A percentile compares a stretch with the other conserved stretches of the same genome.
Conservation (phyloP, 345 rosid species). For the Eucalyptus microcorys region DNA sequence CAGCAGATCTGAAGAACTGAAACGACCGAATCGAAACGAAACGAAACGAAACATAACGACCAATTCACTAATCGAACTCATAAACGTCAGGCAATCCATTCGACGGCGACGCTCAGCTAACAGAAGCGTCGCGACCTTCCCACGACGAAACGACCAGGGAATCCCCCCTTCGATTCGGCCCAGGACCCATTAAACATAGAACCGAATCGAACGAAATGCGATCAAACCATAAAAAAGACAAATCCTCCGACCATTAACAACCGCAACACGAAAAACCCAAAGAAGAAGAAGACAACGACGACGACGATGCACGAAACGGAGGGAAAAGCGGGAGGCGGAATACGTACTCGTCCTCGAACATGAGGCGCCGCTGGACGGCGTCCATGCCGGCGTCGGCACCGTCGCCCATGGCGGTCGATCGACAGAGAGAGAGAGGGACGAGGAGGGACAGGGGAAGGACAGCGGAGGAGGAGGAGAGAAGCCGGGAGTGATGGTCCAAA, state of each 20-base stretch:
- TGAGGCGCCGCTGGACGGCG: constrained; percentile 97
- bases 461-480: neutral
- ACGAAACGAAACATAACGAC: neutral
- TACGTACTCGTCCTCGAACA: constrained; percentile 84
- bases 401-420: neutral
- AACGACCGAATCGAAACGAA: neutral
- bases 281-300: neutral
- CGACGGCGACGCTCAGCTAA: neutral
- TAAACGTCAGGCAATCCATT: neutral
- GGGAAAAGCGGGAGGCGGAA: neutral
- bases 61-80: neutral
- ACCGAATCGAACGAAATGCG: neutral
- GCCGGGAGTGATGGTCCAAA: neutral
- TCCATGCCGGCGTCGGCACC: constrained; percentile 71
- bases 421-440: neutral
- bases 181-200: neutral
- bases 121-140: neutral
- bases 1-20: neutral
- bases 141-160: neutral
- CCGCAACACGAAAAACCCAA: neutral
- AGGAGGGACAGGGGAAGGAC: neutral
- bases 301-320: neutral
- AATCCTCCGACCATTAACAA: neutral
- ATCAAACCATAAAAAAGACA: neutral
- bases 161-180: neutral